These are phyloP conservation scores for Linanthus parryae DNA, from an alignment of 148 eudicot genomes.

Conservation along the genomic window DNA sequence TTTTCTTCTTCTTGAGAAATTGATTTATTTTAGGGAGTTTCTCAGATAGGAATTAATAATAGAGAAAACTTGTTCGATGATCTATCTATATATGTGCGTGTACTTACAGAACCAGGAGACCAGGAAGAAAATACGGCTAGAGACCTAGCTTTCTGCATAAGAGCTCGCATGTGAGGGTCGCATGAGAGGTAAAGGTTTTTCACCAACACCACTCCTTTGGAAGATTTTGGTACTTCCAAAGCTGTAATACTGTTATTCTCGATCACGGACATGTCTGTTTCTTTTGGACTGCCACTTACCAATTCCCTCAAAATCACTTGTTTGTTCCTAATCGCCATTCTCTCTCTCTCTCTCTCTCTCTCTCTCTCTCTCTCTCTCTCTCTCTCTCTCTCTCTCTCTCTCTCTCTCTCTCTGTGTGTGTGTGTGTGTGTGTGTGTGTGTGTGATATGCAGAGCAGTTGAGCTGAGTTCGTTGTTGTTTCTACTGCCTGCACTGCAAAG, in stretches of 20 bases:
- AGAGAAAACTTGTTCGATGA: no score
- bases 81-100: no score
- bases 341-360: neutral
- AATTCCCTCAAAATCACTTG: conserved; percentile 3
- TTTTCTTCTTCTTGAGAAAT: no score
- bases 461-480: no score
- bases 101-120: conserved; percentile 5
- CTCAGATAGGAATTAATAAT: no score
- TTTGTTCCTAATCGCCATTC: conserved; percentile 1
- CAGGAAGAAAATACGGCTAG: neutral
- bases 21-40: no score
- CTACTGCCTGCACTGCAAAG: no score
- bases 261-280: neutral
- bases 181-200: conserved; percentile 8
- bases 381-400: neutral
- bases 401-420: no score
- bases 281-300: neutral
- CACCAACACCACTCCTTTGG: neutral
- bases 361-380: neutral
- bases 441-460: no score
- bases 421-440: no score
- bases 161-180: conserved; percentile 1
- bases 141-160: neutral
- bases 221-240: neutral
- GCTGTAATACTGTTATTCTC: neutral